These are phyloP conservation scores for Neohortaea acidophila DNA, from an alignment of 495 filamentous ascomycete genomes.

Conservation along the genomic window DNA sequence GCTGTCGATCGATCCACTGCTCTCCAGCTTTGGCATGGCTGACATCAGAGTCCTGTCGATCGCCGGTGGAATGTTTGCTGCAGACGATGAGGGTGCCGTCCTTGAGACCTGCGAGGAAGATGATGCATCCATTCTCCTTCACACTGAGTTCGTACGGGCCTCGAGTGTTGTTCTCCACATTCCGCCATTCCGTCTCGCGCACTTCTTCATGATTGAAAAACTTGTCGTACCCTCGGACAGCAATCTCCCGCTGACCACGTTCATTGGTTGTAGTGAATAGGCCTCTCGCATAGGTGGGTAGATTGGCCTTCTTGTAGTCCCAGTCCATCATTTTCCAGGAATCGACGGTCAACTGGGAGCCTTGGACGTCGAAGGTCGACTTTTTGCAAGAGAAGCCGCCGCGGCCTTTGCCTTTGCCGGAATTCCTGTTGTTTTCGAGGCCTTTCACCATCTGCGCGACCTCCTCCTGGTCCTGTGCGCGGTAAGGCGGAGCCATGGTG, in stretches of 20 bases:
- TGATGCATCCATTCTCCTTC: constrained; percentile 98
- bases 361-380: constrained; percentile 50
- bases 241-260: constrained; percentile 57
- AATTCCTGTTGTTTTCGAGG: constrained; percentile 36
- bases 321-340: constrained; percentile 89
- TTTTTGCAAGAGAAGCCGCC: constrained; percentile 53
- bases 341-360: constrained; percentile 50
- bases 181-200: constrained; percentile 59
- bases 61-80: constrained; percentile 93
- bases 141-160: constrained; percentile 91
- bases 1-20: constrained; percentile 66
- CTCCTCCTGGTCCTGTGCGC: constrained; percentile 47
- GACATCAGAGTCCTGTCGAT: constrained; percentile 44
- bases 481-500: constrained; percentile 37
- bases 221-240: constrained; percentile 85
- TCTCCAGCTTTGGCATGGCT: constrained; percentile 84
- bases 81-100: constrained; percentile 80
- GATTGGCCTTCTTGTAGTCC: constrained; percentile 75
- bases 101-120: constrained; percentile 84
- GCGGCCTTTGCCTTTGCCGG: constrained; percentile 22
- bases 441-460: constrained; percentile 46
- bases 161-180: constrained; percentile 58
- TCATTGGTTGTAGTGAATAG: constrained; percentile 64
- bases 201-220: constrained; percentile 92
- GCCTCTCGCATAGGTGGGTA: constrained; percentile 84